Evolutionary conservation across 768 basidiomycete species (phyloP), one percentile per base, ranked within the genome.

Genomic region (Trametes meyenii): DNA sequence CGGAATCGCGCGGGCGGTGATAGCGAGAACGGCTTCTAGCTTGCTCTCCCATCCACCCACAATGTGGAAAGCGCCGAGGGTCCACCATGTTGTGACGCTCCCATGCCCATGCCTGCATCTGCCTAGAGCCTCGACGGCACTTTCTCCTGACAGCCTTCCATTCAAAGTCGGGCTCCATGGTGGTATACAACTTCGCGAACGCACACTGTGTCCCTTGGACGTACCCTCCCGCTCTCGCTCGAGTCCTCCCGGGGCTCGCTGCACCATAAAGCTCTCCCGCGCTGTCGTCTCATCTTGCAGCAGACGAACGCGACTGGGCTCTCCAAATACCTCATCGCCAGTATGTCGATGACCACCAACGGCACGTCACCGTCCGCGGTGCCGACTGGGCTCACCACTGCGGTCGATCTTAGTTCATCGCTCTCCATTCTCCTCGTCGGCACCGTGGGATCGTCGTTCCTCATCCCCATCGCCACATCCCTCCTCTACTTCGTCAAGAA

Each of bases 401-500:
- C 44, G 33, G 44, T 33, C 14, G 55, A 44, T 24, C 13, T 56
- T 4, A 17, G 43, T 5, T 45, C 55, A 5, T 56, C 55, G 6
- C 29, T 56, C 12, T 45, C 55, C n/a, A 38, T 56, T 14, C 21
- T 56, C 5, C 43, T 56, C 17, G 44, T 60, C 50, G 50, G 50
- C 8, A 60, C 58, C 14, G 50, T 53, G 13, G 51, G 29, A 21
- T 45, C 58, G 33, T 52, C 50, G 13, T 35, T 60, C 40, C 58
- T 60, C 29, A 36, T 60, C 19, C 58, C 58, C 12, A 45, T 60
- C 33, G 21, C 29, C 43, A 21, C 68, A 24, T 58, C 58, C 4
- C 65, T 73, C 3, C 57, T 70, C 42, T 64, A 62, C 24, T 69
- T 71, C 57, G 70, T 70, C 19, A 65, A 62, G 14, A 45, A 68